Evolutionary conservation across 257 asterid genomes (phyloP).

Genomic region (Solanum raphanifolium): DNA sequence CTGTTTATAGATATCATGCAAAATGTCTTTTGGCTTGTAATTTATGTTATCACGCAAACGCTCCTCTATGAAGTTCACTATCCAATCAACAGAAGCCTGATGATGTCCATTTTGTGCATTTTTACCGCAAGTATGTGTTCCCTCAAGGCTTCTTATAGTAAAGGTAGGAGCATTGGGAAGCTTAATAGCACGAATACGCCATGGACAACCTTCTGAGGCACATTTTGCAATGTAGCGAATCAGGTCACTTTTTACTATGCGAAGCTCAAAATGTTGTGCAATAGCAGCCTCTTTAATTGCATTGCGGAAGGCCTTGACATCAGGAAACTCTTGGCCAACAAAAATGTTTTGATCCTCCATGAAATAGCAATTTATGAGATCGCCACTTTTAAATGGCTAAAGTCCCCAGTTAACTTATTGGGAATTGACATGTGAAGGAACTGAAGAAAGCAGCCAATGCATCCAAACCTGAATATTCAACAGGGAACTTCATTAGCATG

Average conservation of each 20-base stretch:
- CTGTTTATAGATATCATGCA: conserved; percentile 47
- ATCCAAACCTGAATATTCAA: not conserved
- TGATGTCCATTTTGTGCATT: conserved; percentile 65
- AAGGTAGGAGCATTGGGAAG: conserved; percentile 62
- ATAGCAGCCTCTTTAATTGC: conserved; percentile 77
- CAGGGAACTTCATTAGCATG: not conserved
- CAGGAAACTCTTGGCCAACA: conserved; percentile 67
- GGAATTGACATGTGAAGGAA: not conserved
- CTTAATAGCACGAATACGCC: conserved; percentile 84
- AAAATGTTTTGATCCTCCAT: conserved; percentile 47
- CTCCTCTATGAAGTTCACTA: conserved; percentile 68
- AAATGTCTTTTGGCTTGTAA: conserved; percentile 74
- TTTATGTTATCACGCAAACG: conserved; percentile 50
- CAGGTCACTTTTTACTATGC: conserved; percentile 60
- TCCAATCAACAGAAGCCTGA: conserved; percentile 84
- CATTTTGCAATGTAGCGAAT: conserved; percentile 68
- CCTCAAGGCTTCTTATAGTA: conserved; percentile 52
- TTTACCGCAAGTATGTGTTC: conserved; percentile 50
- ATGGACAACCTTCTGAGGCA: conserved; percentile 67
- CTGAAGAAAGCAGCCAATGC: not conserved
- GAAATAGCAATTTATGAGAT: not conserved
- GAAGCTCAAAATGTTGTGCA: conserved; percentile 75
- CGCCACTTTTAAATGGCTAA: not conserved
- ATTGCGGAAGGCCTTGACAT: conserved; percentile 59
- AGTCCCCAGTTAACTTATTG: not conserved